phyloP scores from a whole-genome alignment of 352 stramenopile species.

The Globisporangium parvum region DNA sequence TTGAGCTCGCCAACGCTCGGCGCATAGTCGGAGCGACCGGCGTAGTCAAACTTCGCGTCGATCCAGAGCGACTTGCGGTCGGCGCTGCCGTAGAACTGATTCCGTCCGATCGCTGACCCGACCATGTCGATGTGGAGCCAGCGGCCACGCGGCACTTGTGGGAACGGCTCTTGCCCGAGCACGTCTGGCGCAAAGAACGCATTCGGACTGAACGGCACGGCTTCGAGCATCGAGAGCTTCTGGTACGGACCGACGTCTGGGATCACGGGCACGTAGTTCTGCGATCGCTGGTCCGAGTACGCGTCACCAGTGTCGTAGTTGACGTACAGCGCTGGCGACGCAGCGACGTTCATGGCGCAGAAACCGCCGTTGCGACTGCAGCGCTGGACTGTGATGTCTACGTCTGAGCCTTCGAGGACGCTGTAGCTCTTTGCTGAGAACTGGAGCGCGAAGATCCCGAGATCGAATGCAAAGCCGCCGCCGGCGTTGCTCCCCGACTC shows the following conservation, averaged over 20 bases:
- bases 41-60: constrained; percentile 85
- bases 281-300: constrained; percentile 44
- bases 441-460: constrained; percentile 84
- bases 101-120: constrained; percentile 82
- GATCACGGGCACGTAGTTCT: constrained; percentile 41
- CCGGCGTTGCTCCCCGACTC: constrained; percentile 89
- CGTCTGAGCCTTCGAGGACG: constrained; percentile 82
- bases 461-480: constrained; percentile 89
- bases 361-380: constrained; percentile 44
- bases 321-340: constrained; percentile 43
- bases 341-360: constrained; percentile 56
- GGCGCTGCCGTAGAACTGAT: constrained; percentile 88
- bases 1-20: constrained; percentile 53
- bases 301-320: constrained; percentile 74
- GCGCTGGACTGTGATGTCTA: constrained; percentile 70
- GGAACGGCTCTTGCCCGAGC: constrained; percentile 70
- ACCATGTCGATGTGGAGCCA: constrained; percentile 53
- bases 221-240: constrained; percentile 57
- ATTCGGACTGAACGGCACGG: constrained; percentile 26
- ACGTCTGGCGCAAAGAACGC: constrained; percentile 57
- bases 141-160: constrained; percentile 50
- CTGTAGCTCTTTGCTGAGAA: constrained; percentile 69
- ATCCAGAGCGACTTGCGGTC: constrained; percentile 76
- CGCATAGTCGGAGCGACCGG: constrained; percentile 86
- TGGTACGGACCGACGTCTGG: constrained; percentile 50